Percentiles rank a stretch among this genome's conserved stretches.
These are phyloP conservation scores for Phytophthora sansomeana DNA, from an alignment of 352 stramenopile genomes.

Conservation along the genomic window DNA sequence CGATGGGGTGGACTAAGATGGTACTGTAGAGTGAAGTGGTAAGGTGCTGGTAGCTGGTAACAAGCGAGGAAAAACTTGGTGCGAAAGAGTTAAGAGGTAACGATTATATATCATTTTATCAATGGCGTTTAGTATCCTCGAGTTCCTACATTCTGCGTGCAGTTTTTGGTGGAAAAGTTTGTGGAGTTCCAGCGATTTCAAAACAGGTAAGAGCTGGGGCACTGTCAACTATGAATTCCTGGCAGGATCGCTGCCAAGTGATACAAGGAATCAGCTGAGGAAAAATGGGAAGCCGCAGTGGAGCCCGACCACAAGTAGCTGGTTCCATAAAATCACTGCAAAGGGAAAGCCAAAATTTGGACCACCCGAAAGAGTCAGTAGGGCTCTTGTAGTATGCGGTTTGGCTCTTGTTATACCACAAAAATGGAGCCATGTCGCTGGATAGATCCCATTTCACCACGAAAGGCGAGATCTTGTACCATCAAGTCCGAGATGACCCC, in stretches of 20 bases:
- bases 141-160: too few relatives aligned
- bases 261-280: conserved; percentile 6
- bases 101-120: conserved; percentile 2
- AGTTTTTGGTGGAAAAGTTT: not conserved
- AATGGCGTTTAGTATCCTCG: not conserved
- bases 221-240: not conserved
- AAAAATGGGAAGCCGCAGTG: conserved; percentile 1
- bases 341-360: not conserved
- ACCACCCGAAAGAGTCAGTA: conserved; percentile 23
- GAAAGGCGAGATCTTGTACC: conserved; percentile 17
- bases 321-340: conserved; percentile 2
- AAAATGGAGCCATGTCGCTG: conserved; percentile 18
- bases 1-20: not conserved
- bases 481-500: conserved; percentile 6
- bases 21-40: not conserved
- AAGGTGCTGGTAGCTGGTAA: not conserved
- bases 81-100: not conserved
- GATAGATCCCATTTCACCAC: conserved; percentile 31
- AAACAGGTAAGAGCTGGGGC: not conserved
- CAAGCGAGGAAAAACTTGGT: not conserved
- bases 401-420: conserved; percentile 20
- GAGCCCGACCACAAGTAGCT: conserved; percentile 11
- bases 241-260: not conserved
- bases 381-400: not conserved
- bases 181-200: not conserved